Evolutionary conservation across 352 stramenopile genomes (phyloP), one percentile per base, ranked within the genome.

Genomic region (Paralagenidium karlingii): DNA sequence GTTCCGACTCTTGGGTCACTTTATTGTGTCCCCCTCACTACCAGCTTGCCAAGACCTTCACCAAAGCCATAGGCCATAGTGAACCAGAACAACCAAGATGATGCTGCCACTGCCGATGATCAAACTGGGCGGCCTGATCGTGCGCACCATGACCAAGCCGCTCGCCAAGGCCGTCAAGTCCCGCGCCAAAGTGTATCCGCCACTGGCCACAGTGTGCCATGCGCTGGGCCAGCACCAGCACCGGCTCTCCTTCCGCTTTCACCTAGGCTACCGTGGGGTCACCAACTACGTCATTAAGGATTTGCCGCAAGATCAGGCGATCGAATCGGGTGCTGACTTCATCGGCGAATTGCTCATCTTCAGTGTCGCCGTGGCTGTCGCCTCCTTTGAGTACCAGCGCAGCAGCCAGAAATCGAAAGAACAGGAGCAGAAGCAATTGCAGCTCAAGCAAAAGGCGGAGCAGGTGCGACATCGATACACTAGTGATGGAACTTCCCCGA

Each of bases 111-210:
- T 90, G 47, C 76, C 76, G 24, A 76, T 90, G 69, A 78, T 90
- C 51, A 90, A 90, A 55, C 45, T 90, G 16, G 76, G 76, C 38
- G 76, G 76, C 20, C 57, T 90, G 41, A 66, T 90, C 60, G 60
- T 82, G 22, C 73, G 76, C 43, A 84, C 76, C 47, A 58, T 86
- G 27, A 89, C 76, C 40, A 89, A 89, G 47, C 78, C 85, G 5
- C 68, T 90, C 34, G 82, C 82, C 15, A 95, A 96, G 44, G 73
- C 87, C 34, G 65, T 92, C 48, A 79, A 96, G 42, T 68, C 87
- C 45, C 84, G 83, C 30, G 87, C 88, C 20, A 95, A 93, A 43
- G 58, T 70, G 32, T 59, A 85, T 24, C 67, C 67, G 15, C 40
- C 61, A 24, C 55, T 85, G 19, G 82, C 79, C 40, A 44, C 55